These are phyloP conservation scores for Amaranthus tricolor DNA, from an alignment of 179 eudicot species.

Conservation along the genomic window DNA sequence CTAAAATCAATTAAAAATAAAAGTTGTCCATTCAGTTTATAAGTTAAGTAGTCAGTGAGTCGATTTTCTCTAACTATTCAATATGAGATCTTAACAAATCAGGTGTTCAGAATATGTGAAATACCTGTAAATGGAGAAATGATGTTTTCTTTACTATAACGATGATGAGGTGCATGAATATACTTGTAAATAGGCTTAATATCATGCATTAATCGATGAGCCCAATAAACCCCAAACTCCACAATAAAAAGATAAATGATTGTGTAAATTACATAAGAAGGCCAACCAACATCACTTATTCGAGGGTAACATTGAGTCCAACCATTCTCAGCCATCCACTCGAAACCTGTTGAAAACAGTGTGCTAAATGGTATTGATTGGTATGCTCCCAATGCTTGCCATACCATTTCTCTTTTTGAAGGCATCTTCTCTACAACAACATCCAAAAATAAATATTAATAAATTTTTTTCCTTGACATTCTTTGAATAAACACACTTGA, in stretches of 20 bases:
- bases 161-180: slow-evolving; percentile 20
- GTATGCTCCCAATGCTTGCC: not conserved
- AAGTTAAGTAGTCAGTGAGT: too few species aligned
- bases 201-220: slow-evolving; percentile 19
- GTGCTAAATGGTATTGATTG: slow-evolving; percentile 14
- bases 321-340: slow-evolving; percentile 25
- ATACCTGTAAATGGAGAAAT: slow-evolving; percentile 26
- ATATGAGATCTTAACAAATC: not conserved
- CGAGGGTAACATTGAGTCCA: slow-evolving; percentile 23
- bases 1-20: too few species aligned
- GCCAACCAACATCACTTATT: slow-evolving; percentile 21
- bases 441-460: too few species aligned
- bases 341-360: slow-evolving; percentile 14
- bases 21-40: too few species aligned
- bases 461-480: not conserved
- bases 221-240: slow-evolving; percentile 21
- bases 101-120: not conserved
- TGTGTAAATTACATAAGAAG: not conserved
- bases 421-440: slow-evolving; percentile 1
- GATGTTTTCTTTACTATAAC: slow-evolving; percentile 5
- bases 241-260: slow-evolving; percentile 9
- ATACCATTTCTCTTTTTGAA: slow-evolving; percentile 13
- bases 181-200: slow-evolving; percentile 25
- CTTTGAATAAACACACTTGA: too few species aligned
- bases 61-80: not conserved